Base-by-base conservation (phyloP, 768 basidiomycete genomes). In the Tricholoma terreum region DNA sequence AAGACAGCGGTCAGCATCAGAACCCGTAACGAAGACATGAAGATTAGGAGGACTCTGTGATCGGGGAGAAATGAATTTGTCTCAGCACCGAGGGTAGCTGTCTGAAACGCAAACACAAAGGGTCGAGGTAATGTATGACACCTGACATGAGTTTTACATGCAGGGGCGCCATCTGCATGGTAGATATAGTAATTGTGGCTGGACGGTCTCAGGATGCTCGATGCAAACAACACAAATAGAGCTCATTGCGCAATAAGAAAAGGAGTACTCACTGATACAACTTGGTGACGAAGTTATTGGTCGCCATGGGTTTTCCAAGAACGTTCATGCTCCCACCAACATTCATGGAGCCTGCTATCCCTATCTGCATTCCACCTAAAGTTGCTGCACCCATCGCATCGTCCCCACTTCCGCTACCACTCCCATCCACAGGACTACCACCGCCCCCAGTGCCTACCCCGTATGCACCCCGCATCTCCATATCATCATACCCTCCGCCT, bases 281-380 rank as follows among this genome's bases (percentile, higher is more conserved):
- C 78, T 94, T 94, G 27, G 87, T 87, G 48, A 93, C 91, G 69
- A 94, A 94, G 67, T 93, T 93, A 66, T 92, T 92, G 33, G 80
- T 81, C 15, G 78, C 80, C 66, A 87, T 78, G 14, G 88, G 82
- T 67, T 90, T 91, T 58, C 84, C 82, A 21, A 88, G 77, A 49
- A 82, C 67, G 60, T 78, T 82, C 73, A 87, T 81, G n/a, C 72
- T 73, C 10, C 71, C 72, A 2, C 75, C 74, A 17, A 74, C 66
- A 59, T 74, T 75, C 58, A 67, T 68, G 48, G 73, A 72, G 14
- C 72, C 61, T 56, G 75, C 75, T 21, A 75, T 63, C 12, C 50
- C 33, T 4, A 52, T 40, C 50, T 40, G 49, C 52, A 58, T 51
- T 6, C 57, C 57, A 30, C 51, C 36, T 10, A 57, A n/a, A 54